Evolutionary conservation across 768 basidiomycete species (phyloP), one percentile per base, ranked within the genome.

Genomic region (Strobilomyces dryophilus): DNA sequence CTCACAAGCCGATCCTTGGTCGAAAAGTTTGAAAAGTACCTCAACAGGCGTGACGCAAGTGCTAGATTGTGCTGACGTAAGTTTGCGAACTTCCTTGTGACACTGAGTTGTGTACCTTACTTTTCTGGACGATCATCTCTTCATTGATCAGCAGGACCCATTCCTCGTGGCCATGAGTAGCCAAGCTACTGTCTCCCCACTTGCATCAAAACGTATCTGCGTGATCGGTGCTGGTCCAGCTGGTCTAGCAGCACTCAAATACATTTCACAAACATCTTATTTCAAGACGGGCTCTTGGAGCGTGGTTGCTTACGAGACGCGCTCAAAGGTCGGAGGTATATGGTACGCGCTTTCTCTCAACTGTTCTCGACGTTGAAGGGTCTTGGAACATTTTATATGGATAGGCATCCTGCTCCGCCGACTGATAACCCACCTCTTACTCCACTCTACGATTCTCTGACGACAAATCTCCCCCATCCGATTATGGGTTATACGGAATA

Each of bases 1-100:
- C 88, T 90, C 89, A 91, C 89, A 72, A 71, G 75, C 71, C 76
- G 89, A 91, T 91, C 89, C 89, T 89, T 88, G 89, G 89, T 89
- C 89, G 67, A 71, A 51, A 42, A 24, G 24, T 24, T 24, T 24
- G 24, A 24, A 24, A 24, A 24, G 24, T 24, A 24, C 24, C 24
- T 24, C 24, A 24, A 24, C 24, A 24, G 24, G n/a, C n/a, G n/a
- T 66, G 54, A 65, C 17, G 32, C 63, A 64, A 66, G 40, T n/a
- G 18, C 20, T 36, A 15, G 34, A 24, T 24, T 24, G 4, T 24
- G 24, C 24, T 24, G 24, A 24, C 24, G 24, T 24, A 24, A 24
- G 24, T 24, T 24, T 24, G 24, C 24, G 24, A 24, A 24, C 24
- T 24, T 24, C 24, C 24, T 24, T 24, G 24, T 24, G n/a, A n/a